phyloP scores from a whole-genome alignment of 2,329 filamentous ascomycete genomes.

The Colletotrichum graminicola region DNA sequence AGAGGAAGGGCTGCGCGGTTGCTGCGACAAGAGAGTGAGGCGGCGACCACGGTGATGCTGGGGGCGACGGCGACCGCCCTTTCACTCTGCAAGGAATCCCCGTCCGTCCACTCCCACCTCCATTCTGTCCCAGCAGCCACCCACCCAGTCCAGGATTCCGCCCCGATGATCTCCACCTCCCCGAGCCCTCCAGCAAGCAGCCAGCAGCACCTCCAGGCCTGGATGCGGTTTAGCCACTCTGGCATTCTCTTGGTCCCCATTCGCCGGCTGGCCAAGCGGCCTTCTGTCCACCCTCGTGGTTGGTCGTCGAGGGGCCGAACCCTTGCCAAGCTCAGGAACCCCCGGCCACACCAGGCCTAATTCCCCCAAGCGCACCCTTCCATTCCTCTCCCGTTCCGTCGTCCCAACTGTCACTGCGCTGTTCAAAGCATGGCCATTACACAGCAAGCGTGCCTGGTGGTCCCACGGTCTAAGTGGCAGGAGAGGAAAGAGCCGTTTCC shows the following conservation, averaged over 20 bases:
- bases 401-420: conserved; percentile 15
- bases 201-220: conserved; percentile 2
- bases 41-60: conserved; percentile 31
- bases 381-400: background rate
- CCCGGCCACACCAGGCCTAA: background rate
- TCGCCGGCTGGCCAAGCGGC: conserved; percentile 14
- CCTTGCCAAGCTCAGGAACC: conserved; percentile 19
- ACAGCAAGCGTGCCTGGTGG: background rate
- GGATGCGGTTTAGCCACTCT: conserved; percentile 28
- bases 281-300: conserved; percentile 30
- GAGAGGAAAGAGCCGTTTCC: conserved; percentile 11
- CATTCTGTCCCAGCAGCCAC: background rate
- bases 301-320: conserved; percentile 21
- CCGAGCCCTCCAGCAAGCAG: conserved; percentile 1
- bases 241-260: background rate
- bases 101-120: conserved; percentile 11
- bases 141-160: conserved; percentile 13
- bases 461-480: background rate
- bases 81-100: conserved; percentile 37
- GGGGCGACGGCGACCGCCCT: conserved; percentile 39
- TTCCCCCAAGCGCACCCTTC: background rate
- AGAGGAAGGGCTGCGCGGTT: background rate
- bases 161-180: conserved; percentile 16
- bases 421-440: background rate
- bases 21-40: conserved; percentile 16